Evolutionary conservation across 1,284 basidiomycete genomes (phyloP).

Genomic region (Porphyrellus sp.): DNA sequence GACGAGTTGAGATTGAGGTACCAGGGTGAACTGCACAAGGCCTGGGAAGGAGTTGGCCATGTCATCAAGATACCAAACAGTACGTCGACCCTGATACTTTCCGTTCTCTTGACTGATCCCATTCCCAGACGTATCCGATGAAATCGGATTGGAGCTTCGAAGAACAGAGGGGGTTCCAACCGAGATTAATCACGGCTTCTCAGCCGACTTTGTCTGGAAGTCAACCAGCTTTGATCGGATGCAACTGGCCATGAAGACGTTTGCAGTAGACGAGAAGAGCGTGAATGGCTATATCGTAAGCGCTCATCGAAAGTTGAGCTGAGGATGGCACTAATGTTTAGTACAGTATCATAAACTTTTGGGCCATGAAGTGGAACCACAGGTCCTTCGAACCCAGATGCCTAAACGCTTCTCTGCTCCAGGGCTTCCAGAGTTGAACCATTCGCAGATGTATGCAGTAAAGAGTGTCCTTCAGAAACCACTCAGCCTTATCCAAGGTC

Average conservation of each 20-base stretch:
- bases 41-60: slow-evolving; percentile 97
- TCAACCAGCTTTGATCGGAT: slow-evolving; percentile 98
- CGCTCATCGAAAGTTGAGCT: neutral
- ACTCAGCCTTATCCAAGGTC: slow-evolving; percentile 96
- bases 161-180: slow-evolving; percentile 92
- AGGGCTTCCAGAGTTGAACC: slow-evolving; percentile 96
- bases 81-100: slow-evolving; percentile 38
- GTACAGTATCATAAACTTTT: slow-evolving; percentile 93
- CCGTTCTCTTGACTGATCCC: slow-evolving; percentile 20
- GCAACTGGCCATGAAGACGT: slow-evolving; percentile 99
- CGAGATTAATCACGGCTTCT: slow-evolving; percentile 93
- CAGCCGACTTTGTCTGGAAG: slow-evolving; percentile 99
- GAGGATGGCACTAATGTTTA: slow-evolving; percentile 10
- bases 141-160: slow-evolving; percentile 92
- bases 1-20: slow-evolving; percentile 94
- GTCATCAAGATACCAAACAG: slow-evolving; percentile 99
- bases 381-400: slow-evolving; percentile 89
- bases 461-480: slow-evolving; percentile 98
- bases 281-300: slow-evolving; percentile 94
- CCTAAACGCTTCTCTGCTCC: slow-evolving; percentile 96
- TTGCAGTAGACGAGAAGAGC: slow-evolving; percentile 98
- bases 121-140: slow-evolving; percentile 86
- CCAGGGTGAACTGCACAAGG: slow-evolving; percentile 82
- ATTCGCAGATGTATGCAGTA: slow-evolving; percentile 99
- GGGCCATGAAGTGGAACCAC: slow-evolving; percentile 93